Evolutionary conservation across 2,329 filamentous ascomycete species (phyloP).

Genomic region (Arthrobotrys sphaeroides): DNA sequence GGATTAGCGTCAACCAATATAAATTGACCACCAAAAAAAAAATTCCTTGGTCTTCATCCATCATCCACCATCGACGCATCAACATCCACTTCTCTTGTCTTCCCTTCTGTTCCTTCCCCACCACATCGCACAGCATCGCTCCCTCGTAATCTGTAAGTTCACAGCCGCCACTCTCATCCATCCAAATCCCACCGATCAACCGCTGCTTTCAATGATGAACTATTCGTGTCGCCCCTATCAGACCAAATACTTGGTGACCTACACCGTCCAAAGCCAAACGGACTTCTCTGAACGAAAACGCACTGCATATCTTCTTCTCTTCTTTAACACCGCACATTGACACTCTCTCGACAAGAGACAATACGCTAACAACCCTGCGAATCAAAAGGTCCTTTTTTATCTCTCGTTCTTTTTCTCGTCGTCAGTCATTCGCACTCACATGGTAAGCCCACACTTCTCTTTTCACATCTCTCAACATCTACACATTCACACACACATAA

Average conservation of each 20-base stretch:
- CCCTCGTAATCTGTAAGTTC: neutral
- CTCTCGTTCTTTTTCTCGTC: neutral
- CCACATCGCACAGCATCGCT: neutral
- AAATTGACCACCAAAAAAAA: no score
- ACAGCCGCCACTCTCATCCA: neutral
- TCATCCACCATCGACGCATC: no score
- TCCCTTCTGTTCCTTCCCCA: neutral
- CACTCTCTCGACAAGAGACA: neutral
- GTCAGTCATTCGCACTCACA: neutral
- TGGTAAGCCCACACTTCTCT: neutral
- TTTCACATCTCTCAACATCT: neutral
- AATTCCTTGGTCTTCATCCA: no score
- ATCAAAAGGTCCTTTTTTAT: neutral
- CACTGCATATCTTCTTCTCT: no score
- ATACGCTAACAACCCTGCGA: neutral
- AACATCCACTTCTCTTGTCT: neutral
- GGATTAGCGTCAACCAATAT: no score
- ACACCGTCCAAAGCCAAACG: slow-evolving; percentile 54
- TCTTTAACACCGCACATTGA: neutral
- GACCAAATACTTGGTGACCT: slow-evolving; percentile 51
- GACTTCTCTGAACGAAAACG: slow-evolving; percentile 40
- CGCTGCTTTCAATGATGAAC: slow-evolving; percentile 39
- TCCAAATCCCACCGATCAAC: neutral
- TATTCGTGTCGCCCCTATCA: slow-evolving; percentile 55
- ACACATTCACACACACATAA: no score